phyloP scores from a whole-genome alignment of 139 green algal genomes.

The Astrephomene gubernaculifera region DNA sequence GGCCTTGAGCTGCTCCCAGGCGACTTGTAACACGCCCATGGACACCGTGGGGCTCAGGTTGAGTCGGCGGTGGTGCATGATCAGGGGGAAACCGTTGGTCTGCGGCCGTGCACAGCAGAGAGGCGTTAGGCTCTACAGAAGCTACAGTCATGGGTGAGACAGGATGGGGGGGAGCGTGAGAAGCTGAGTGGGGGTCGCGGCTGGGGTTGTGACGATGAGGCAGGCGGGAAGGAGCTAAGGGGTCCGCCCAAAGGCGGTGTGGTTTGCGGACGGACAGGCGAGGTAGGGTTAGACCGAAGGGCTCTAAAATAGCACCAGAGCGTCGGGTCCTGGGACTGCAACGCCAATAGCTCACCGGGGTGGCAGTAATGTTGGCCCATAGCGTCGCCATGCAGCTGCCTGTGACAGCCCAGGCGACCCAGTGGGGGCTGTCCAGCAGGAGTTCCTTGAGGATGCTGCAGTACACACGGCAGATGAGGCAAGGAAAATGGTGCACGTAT shows the following conservation, averaged over 20 bases:
- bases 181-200: background rate
- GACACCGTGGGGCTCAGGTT: conserved; percentile 1
- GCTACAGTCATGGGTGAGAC: background rate
- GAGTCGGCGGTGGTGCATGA: conserved; percentile 9
- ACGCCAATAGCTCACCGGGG: background rate
- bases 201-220: background rate
- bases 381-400: conserved; percentile 36
- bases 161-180: background rate
- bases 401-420: conserved; percentile 31
- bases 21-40: background rate
- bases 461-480: background rate
- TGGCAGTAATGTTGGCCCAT: conserved; percentile 24
- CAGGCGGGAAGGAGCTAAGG: background rate
- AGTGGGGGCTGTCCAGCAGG: conserved; percentile 30
- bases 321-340: background rate
- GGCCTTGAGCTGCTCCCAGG: background rate
- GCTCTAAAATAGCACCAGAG: background rate
- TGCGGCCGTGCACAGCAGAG: conserved; percentile 4
- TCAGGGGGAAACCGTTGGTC: conserved; percentile 23
- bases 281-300: background rate
- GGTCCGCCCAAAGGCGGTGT: conserved; percentile 5
- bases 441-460: conserved; percentile 18
- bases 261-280: background rate
- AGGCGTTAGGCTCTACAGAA: background rate
- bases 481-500: conserved; percentile 13